Evolutionary conservation across 345 rosid genomes (phyloP), one percentile per base, ranked within the genome.

Genomic region (Eucalyptus sideroxylon): DNA sequence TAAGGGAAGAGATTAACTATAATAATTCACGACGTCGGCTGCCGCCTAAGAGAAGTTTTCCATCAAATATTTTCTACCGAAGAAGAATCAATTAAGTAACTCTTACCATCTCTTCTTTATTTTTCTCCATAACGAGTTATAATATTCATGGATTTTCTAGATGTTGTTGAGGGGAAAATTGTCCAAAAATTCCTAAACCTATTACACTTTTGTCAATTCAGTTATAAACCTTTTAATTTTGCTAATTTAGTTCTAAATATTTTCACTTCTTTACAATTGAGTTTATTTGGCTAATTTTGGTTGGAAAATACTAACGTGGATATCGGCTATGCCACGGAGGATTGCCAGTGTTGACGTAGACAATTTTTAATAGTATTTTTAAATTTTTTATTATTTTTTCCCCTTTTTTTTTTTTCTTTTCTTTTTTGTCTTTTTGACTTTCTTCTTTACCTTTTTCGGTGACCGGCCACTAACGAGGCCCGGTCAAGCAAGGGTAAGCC

Each of bases 231-330:
- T 50, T 50, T 50, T 50, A 50, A 16, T 51, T 51, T 51, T 51
- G 4, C 0, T 4, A 53, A 53, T 53, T 53, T 21, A 53, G 2
- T 8, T 21, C 1, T 53, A 27, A 60, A 59, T 3, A 10, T 59
- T 59, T 24, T 60, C 10, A 24, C n/a, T 26, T 60, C 7, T 60
- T 10, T 3, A 14, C 2, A 60, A 60, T 19, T 53, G 10, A 53
- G 56, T 53, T 4, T 53, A 53, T 53, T 7, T 51, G 8, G 21
- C 21, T 8, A 16, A 51, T 51, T 51, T 51, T 53, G 56, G 10
- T 0, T 53, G 2, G 0, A 53, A 19, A 53, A 53, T 19, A 0
- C 24, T 2, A 0, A 53, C 2, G 4, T 0, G 24, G 1, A 53
- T 19, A 10, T 2, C 4, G 56, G 9, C 9, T 21, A 0, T 53